Evolutionary conservation across 371 early-diverging fungal species (phyloP).

Genomic region (Lichtheimia hyalospora): DNA sequence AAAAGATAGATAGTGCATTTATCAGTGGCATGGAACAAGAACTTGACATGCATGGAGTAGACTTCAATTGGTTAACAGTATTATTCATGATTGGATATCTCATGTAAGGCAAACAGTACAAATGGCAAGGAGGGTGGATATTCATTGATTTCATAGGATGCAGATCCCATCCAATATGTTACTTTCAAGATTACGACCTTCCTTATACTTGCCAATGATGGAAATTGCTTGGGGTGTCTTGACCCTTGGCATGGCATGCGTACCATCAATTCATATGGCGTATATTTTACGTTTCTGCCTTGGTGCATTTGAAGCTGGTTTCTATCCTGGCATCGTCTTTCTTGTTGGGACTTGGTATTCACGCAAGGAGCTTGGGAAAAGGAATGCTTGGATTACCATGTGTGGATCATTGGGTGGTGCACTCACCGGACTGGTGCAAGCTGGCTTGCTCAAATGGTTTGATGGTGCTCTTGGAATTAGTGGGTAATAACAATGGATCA

Average conservation of each 20-base stretch:
- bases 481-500: conserved; percentile 26
- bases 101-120: conserved; percentile 18
- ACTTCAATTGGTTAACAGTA: conserved; percentile 50
- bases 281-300: conserved; percentile 56
- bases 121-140: neutral
- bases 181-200: conserved; percentile 52
- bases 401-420: conserved; percentile 44
- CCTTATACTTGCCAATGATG: conserved; percentile 50
- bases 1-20: conserved; percentile 36
- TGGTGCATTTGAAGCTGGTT: conserved; percentile 65
- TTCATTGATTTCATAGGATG: conserved; percentile 29
- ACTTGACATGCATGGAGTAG: conserved; percentile 28
- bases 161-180: conserved; percentile 65
- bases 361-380: conserved; percentile 42
- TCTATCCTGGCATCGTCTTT: conserved; percentile 55
- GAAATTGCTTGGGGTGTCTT: conserved; percentile 57
- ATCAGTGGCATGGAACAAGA: conserved; percentile 58
- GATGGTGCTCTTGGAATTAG: conserved; percentile 46
- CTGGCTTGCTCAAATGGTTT: conserved; percentile 43
- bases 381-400: conserved; percentile 38
- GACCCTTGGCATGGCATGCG: conserved; percentile 61
- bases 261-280: conserved; percentile 44
- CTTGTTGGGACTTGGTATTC: conserved; percentile 53
- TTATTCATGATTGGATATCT: conserved; percentile 45
- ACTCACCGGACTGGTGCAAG: conserved; percentile 46